These are phyloP conservation scores for Fusarium sororula DNA, from an alignment of 2,329 filamentous ascomycete genomes.

Conservation along the genomic window DNA sequence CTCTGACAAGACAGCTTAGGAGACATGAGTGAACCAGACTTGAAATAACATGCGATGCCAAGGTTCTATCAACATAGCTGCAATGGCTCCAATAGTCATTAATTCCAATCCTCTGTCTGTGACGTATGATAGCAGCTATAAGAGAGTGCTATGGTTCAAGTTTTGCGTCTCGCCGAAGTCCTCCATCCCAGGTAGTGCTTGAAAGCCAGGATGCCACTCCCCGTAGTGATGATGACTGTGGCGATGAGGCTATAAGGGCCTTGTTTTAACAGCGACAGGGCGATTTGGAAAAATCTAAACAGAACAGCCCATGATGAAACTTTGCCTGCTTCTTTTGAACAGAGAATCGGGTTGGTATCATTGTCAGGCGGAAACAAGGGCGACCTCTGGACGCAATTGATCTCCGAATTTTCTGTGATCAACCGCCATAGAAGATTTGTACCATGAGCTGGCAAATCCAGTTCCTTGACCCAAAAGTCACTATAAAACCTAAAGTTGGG, in stretches of 20 bases:
- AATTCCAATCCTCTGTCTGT: too few species aligned
- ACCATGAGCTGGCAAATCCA: background rate
- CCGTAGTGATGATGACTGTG: background rate
- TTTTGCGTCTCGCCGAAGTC: rapidly evolving
- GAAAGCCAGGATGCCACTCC: rapidly evolving
- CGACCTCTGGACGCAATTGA: background rate
- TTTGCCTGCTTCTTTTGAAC: background rate
- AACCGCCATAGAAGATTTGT: background rate
- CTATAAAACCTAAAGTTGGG: background rate
- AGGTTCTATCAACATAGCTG: too few species aligned
- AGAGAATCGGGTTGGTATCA: background rate
- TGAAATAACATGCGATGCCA: too few species aligned
- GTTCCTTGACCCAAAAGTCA: background rate
- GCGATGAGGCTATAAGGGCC: rapidly evolving
- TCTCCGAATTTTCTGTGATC: background rate
- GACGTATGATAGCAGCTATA: too few species aligned
- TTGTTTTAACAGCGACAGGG: rapidly evolving
- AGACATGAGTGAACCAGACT: too few species aligned
- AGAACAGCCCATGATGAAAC: rapidly evolving
- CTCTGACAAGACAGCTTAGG: rapidly evolving
- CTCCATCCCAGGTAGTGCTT: rapidly evolving
- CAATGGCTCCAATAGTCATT: too few species aligned
- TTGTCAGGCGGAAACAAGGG: background rate
- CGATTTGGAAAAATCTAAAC: rapidly evolving
- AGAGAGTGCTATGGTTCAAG: rapidly evolving